Base-by-base conservation (phyloP, 257 asterid genomes). In the Penstemon barbatus region DNA sequence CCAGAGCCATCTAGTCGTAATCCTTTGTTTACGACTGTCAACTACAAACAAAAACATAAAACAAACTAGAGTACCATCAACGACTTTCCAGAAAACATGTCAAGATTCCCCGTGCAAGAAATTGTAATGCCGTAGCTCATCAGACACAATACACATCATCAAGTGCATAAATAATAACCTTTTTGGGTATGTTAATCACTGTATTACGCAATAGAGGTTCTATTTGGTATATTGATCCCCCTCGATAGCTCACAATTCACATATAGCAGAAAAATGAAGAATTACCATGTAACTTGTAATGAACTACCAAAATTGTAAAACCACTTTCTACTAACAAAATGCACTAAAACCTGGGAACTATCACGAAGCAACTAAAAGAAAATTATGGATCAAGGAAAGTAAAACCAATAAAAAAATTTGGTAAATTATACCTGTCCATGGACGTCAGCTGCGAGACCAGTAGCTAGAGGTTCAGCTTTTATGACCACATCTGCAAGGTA, bases 371-470 rank as follows among this genome's bases (percentile, higher is more conserved):
- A 36, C n/a, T 15, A 72, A 55, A 48, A 10, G 1, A 25, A 36
- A 40, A 38, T 12, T 59, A 4, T 5, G 51, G 6, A 43, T 3
- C 37, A 4, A 61, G 13, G 54, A 13, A 15, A 61, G 10, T 8
- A 5, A 61, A 10, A 42, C 9, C 66, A 15, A 64, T 8, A 2
- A 60, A 3, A 3, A 3, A 43, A n/a, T n/a, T 53, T 10, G 55
- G 15, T 65, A 10, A 64, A 52, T 10, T 39, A 46, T 79, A 90
- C 98, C 98, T 90, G 99, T 61, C 99, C 99, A 80, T 94, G 99
- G 61, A 94, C 93, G 12, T 91, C 97, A 38, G 82, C 73, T 46
- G 99, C 99, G 45, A 90, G 82, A 76, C 97, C 99, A 72, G 99
- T 91, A 33, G 91, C 89, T 79, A 94, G 80, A 75, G 99, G 99